These are phyloP conservation scores for Yamadazyma dushanensis DNA, from an alignment of 1,139 yeast genomes.

Conservation along the genomic window DNA sequence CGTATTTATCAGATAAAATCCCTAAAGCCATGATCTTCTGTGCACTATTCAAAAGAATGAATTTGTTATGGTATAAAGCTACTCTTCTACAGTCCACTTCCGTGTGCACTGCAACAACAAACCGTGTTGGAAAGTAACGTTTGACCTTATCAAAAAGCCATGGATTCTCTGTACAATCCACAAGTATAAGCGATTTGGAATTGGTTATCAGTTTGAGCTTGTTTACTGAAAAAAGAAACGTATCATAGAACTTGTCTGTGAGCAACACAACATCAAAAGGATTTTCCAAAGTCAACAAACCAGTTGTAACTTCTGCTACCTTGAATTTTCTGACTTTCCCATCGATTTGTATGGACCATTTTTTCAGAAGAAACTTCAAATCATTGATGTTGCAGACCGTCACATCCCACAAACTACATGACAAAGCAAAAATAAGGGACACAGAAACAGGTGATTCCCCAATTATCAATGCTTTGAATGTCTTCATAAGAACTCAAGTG, in stretches of 20 bases:
- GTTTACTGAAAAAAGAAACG: conserved; percentile 5
- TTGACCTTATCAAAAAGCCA: conserved; percentile 14
- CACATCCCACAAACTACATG: conserved; percentile 6
- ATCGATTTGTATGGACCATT: conserved; percentile 7
- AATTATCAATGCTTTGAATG: conserved; percentile 11
- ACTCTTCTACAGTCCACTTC: conserved; percentile 19
- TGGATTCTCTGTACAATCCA: conserved; percentile 19
- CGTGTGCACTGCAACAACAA: conserved; percentile 14
- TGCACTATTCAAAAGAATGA: conserved; percentile 8
- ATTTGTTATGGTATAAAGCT: conserved; percentile 9
- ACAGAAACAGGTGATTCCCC: conserved; percentile 18
- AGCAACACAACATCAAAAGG: conserved; percentile 15
- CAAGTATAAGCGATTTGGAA: conserved; percentile 13
- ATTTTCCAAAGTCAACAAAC: too few relatives aligned
- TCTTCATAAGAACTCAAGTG: conserved; percentile 1
- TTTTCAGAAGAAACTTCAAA: conserved; percentile 2
- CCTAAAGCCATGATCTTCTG: conserved; percentile 9
- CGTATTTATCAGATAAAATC: conserved; percentile 3
- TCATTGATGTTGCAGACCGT: conserved; percentile 8
- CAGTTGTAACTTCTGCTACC: too few relatives aligned
- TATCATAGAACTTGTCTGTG: conserved; percentile 10
- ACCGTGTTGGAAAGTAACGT: neutral
- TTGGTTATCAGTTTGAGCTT: conserved; percentile 9
- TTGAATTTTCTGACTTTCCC: too few relatives aligned
- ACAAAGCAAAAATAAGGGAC: conserved; percentile 14